These are phyloP conservation scores for Aspergillus diversus DNA, from an alignment of 495 filamentous ascomycete genomes.

Conservation along the genomic window DNA sequence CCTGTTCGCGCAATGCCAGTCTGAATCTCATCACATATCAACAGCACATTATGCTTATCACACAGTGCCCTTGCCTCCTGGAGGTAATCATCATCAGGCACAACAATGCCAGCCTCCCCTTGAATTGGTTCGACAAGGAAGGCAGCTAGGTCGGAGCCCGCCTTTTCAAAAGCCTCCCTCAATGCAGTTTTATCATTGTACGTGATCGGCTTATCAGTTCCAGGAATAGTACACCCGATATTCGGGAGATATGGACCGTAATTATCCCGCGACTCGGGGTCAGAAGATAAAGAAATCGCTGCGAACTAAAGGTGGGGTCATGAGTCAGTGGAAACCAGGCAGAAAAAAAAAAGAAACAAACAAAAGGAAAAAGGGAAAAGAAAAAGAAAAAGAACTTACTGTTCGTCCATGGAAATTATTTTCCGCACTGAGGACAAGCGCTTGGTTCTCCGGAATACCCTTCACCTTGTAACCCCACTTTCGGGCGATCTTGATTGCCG, in stretches of 20 bases:
- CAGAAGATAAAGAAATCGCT: conserved; percentile 91
- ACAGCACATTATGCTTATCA: conserved; percentile 88
- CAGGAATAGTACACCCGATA: conserved; percentile 77
- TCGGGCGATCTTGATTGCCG: conserved; percentile 92
- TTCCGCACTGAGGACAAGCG: conserved; percentile 78
- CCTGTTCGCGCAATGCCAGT: conserved; percentile 96
- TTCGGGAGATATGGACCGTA: conserved; percentile 95
- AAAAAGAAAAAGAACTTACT: conserved; percentile 55
- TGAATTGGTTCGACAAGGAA: conserved; percentile 98
- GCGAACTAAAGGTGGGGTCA: conserved; percentile 65
- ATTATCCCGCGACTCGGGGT: conserved; percentile 94
- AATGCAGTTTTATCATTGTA: conserved; percentile 87
- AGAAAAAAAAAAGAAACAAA: conserved; percentile 20
- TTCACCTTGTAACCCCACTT: conserved; percentile 99
- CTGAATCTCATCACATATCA: conserved; percentile 99
- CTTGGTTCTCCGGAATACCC: conserved; percentile 81
- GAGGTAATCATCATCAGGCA: conserved; percentile 90
- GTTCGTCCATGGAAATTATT: conserved; percentile 98
- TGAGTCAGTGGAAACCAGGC: too few species aligned
- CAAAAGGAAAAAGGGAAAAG: conserved; percentile 22
- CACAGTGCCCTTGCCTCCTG: conserved; percentile 80
- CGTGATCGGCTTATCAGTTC: conserved; percentile 74
- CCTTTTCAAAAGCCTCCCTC: conserved; percentile 74
- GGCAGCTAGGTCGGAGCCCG: conserved; percentile 84
- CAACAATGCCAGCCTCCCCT: conserved; percentile 95